phyloP scores from a whole-genome alignment of 208 protist species.

The Wallacemonas sp. region DNA sequence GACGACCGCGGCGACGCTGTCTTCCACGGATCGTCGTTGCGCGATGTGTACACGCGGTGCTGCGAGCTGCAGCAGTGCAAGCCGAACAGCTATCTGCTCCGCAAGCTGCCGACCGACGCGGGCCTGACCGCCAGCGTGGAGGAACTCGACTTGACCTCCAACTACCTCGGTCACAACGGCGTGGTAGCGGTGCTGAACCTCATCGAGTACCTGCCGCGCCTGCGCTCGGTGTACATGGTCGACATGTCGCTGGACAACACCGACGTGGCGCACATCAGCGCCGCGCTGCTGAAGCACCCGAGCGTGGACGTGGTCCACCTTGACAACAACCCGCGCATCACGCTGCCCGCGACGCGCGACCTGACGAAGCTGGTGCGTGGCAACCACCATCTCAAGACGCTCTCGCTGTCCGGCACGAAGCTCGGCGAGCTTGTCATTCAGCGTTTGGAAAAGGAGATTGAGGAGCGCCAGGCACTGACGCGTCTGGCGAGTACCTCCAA shows the following conservation, averaged over 20 bases:
- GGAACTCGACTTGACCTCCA: constrained; percentile 87
- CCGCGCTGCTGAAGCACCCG: constrained; percentile 47
- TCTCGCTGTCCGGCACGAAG: constrained; percentile 69
- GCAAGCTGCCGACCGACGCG: constrained; percentile 79
- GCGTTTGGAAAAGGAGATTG: constrained; percentile 47
- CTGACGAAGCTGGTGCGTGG: constrained; percentile 69
- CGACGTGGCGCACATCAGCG: constrained; percentile 79
- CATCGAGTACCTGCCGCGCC: constrained; percentile 66
- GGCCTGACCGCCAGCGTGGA: constrained; percentile 67
- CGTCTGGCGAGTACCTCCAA: too few species aligned
- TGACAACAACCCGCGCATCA: constrained; percentile 83
- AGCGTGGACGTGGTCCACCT: constrained; percentile 61
- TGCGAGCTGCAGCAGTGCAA: constrained; percentile 80
- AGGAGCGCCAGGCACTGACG: not conserved
- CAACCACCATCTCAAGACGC: constrained; percentile 55
- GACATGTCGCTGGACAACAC: constrained; percentile 88
- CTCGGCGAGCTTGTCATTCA: constrained; percentile 61
- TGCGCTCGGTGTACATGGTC: constrained; percentile 77
- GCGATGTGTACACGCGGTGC: constrained; percentile 81
- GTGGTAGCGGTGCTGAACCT: constrained; percentile 84
- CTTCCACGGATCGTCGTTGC: constrained; percentile 67
- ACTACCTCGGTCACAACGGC: constrained; percentile 88
- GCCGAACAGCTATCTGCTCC: constrained; percentile 89
- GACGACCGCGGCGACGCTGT: constrained; percentile 48
- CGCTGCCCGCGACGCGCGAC: constrained; percentile 70